Evolutionary conservation across 2,329 filamentous ascomycete genomes (phyloP), one percentile per base, ranked within the genome.

Genomic region (Lasiodiplodia theobromae): DNA sequence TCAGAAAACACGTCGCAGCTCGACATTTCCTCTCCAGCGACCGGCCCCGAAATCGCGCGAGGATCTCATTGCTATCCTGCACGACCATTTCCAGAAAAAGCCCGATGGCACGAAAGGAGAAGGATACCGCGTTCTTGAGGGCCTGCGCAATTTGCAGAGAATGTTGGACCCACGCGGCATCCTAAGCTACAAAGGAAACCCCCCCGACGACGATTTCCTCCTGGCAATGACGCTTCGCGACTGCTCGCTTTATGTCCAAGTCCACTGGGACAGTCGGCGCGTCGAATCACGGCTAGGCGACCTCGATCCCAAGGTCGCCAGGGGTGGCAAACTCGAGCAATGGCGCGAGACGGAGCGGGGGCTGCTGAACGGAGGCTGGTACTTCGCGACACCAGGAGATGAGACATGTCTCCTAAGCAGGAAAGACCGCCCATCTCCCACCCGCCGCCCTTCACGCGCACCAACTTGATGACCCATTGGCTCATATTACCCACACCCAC

Each of bases 161-260:
- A 69, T 70, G 12, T 73, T 82, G n/a, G 83, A 84, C 66, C 73
- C 74, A 1, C 34, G 71, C 2, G 83, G 82, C 2, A 71, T 79
- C 12, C 65, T 79, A 28, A 44, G 58, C 6, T 49, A 64, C 12
- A 56, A 71, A 4, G 60, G 60, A 14, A 66, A 60, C 10, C 66
- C 58, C 3, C 21, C 58, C 11, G 18, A 63, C 18, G 67, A 68
- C 16, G 31, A 34, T 34, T 18, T 79, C 31, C 77, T 77, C 68
- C 75, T 76, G 49, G 82, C 83, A 11, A 85, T 84, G 82, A 84
- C 83, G 2, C 71, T 85, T 14, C 74, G 83, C 40, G 83, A 85
- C 68, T 84, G 82, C 69, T 82, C 82, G 4, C 71, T 84, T 6
- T 84, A 82, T 69, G 71, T 84, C 38, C 73, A 73, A 16, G 72